These are phyloP conservation scores for Rubia yunnanensis DNA, from an alignment of 257 asterid genomes.

Conservation along the genomic window DNA sequence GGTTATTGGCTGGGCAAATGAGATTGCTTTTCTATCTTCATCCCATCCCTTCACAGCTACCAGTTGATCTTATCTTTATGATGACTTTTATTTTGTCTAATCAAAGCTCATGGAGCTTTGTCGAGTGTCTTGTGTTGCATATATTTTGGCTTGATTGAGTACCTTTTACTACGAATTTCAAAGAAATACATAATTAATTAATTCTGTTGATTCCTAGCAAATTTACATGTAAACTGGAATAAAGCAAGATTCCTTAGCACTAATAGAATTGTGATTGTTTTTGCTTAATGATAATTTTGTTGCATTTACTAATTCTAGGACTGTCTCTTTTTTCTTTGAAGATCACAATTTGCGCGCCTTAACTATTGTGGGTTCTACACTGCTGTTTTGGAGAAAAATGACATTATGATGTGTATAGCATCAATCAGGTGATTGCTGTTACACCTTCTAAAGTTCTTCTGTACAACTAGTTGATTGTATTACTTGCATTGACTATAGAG, in stretches of 20 bases:
- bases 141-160: background rate
- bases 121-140: background rate
- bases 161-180: background rate
- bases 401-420: conserved; percentile 66
- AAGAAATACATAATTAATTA: background rate
- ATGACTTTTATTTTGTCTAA: background rate
- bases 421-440: conserved; percentile 63
- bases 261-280: background rate
- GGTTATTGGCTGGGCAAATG: background rate
- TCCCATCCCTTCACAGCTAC: background rate
- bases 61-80: background rate
- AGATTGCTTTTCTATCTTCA: background rate
- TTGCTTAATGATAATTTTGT: background rate
- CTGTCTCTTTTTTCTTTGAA: conserved; percentile 31
- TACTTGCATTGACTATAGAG: background rate
- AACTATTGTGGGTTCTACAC: conserved; percentile 81
- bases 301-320: background rate
- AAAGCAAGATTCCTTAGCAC: background rate
- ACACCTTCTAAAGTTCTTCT: background rate
- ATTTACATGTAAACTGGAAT: background rate
- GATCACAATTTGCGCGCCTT: conserved; percentile 84
- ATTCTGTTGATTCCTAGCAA: background rate
- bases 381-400: conserved; percentile 80
- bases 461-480: background rate
- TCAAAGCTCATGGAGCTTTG: background rate